Percentiles rank a stretch among this genome's conserved stretches.
Conservation (phyloP, 495 filamentous ascomycete species). For the Staphylotrichum tortipilum region DNA sequence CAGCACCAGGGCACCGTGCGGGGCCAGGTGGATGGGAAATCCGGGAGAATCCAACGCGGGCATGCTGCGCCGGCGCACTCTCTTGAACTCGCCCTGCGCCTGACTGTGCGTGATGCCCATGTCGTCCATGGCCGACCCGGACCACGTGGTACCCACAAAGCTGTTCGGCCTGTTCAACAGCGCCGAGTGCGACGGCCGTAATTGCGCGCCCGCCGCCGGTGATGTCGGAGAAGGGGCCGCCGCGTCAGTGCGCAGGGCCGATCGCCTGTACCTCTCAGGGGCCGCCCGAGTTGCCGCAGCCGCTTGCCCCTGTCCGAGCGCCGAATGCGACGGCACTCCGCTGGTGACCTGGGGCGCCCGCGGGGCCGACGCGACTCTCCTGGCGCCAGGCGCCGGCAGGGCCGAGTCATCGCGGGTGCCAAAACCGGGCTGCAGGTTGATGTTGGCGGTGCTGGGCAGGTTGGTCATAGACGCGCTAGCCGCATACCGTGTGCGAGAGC, state of each 20-base stretch:
- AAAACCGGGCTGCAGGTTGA: conserved; percentile 5
- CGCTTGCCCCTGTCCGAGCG: conserved; percentile 28
- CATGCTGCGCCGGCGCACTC: conserved; percentile 75
- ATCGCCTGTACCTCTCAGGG: conserved; percentile 48
- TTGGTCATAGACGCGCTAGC: conserved; percentile 50
- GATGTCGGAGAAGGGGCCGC: conserved; percentile 7
- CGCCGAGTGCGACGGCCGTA: conserved; percentile 16
- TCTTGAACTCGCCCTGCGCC: conserved; percentile 56
- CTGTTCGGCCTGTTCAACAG: conserved; percentile 38
- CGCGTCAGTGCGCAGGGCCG: conserved; percentile 36
- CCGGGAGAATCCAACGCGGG: conserved; percentile 65
- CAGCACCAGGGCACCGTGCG: conserved; percentile 32
- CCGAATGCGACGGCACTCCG: conserved; percentile 25
- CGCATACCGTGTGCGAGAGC: conserved; percentile 47
- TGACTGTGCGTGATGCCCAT: conserved; percentile 39
- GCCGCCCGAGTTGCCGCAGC: conserved; percentile 38
- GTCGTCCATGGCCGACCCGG: conserved; percentile 43
- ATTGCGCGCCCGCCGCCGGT: neutral
- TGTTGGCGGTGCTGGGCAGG: conserved; percentile 24
- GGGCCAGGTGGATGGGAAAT: conserved; percentile 35
- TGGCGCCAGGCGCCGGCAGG: conserved; percentile 18
- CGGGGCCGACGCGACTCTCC: conserved; percentile 17
- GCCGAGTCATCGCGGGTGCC: conserved; percentile 28
- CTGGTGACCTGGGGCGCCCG: conserved; percentile 24
- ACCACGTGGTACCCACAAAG: conserved; percentile 28